Evolutionary conservation across 2,329 filamentous ascomycete species (phyloP).

Genomic region (Cladosporium colombiae): DNA sequence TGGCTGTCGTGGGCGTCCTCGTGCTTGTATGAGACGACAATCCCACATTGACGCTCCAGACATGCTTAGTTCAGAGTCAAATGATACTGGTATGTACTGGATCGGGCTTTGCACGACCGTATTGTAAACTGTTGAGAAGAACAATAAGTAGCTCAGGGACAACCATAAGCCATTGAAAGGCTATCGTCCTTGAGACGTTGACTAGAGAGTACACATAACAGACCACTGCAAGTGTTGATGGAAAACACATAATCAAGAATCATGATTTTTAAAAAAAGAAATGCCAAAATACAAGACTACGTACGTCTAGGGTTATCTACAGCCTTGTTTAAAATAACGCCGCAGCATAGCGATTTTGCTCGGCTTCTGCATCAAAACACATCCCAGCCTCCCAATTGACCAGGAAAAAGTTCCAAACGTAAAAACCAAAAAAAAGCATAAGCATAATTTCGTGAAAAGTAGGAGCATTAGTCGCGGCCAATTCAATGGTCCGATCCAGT

Average conservation of each 20-base stretch:
- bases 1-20: too few relatives aligned
- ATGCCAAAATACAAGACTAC: background rate
- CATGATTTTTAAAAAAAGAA: background rate
- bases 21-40: too few relatives aligned
- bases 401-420: background rate
- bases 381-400: background rate
- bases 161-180: too few relatives aligned
- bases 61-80: too few relatives aligned
- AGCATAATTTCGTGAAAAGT: background rate
- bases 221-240: background rate
- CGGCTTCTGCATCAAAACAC: background rate
- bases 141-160: too few relatives aligned
- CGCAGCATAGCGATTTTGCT: background rate
- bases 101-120: too few relatives aligned
- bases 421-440: background rate
- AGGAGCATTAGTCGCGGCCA: background rate
- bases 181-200: too few relatives aligned
- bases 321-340: background rate
- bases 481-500: background rate
- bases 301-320: slow-evolving; percentile 4
- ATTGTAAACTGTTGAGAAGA: too few relatives aligned
- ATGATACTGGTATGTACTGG: too few relatives aligned
- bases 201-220: background rate
- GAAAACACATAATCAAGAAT: background rate
- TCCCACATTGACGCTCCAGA: too few relatives aligned